Evolutionary conservation across 306 rosid genomes (phyloP).

Genomic region (Medicago lupulina): DNA sequence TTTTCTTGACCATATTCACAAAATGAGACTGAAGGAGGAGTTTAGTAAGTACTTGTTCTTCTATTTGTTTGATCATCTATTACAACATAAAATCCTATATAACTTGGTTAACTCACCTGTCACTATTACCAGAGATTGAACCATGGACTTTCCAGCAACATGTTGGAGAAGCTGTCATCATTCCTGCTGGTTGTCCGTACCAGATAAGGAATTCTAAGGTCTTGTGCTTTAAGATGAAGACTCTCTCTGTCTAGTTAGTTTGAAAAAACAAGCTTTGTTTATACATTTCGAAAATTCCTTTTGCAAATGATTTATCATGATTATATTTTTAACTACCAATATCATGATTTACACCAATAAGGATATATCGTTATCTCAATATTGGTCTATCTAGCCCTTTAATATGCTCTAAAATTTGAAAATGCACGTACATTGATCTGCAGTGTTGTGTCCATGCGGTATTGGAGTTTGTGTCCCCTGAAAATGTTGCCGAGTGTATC

Average conservation of each 20-base stretch:
- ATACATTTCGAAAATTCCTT: conserved; percentile 6
- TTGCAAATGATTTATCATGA: conserved; percentile 20
- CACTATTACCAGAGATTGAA: conserved; percentile 75
- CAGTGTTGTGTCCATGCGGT: conserved; percentile 93
- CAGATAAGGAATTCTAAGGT: conserved; percentile 95
- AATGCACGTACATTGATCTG: conserved; percentile 32
- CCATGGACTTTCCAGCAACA: conserved; percentile 95
- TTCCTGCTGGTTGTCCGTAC: conserved; percentile 99
- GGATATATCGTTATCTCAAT: conserved; percentile 15
- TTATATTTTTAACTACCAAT: conserved; percentile 18
- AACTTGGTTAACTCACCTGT: conserved; percentile 29
- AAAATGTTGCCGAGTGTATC: conserved; percentile 72
- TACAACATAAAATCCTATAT: conserved; percentile 24
- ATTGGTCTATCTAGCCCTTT: background rate
- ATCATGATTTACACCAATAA: background rate
- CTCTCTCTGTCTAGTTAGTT: conserved; percentile 18
- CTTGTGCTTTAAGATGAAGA: conserved; percentile 28
- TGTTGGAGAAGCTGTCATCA: conserved; percentile 94
- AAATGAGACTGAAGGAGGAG: conserved; percentile 86
- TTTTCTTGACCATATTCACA: conserved; percentile 82
- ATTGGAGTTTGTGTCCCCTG: conserved; percentile 89
- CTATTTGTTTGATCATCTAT: conserved; percentile 34
- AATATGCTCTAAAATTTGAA: conserved; percentile 20
- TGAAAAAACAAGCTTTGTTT: conserved; percentile 5
- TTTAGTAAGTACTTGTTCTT: conserved; percentile 62